Conservation (phyloP, 2,329 filamentous ascomycete genomes). For the Paecilomyces formosus region DNA sequence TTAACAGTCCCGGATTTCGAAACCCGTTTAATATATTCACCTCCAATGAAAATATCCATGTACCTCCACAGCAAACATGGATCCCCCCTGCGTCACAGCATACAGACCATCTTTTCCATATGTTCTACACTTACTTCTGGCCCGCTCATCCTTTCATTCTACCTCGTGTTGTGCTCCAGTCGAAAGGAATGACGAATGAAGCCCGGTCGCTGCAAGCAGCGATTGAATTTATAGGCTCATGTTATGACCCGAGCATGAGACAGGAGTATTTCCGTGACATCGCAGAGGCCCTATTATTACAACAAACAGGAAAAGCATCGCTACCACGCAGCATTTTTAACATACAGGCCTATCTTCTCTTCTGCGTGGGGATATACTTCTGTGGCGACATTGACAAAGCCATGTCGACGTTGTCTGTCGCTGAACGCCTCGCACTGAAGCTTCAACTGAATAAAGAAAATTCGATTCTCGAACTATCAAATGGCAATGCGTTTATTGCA, state of each 20-base stretch:
- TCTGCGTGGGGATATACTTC: background rate
- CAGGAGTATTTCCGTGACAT: background rate
- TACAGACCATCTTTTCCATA: background rate
- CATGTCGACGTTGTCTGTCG: background rate
- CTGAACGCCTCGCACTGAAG: background rate
- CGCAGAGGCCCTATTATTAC: background rate
- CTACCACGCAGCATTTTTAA: background rate
- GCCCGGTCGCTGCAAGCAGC: background rate
- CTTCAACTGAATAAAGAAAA: background rate
- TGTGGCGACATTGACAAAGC: background rate
- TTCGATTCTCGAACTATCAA: background rate
- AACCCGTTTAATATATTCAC: background rate
- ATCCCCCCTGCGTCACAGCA: background rate
- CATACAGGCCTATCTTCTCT: background rate
- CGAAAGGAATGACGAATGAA: background rate
- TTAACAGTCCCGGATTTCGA: background rate
- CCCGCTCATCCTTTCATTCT: background rate
- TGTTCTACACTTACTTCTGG: background rate
- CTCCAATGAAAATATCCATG: background rate
- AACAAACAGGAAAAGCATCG: background rate
- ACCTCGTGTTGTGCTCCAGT: background rate
- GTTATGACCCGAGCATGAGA: background rate
- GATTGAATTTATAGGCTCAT: background rate
- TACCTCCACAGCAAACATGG: background rate
- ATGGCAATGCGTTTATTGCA: background rate